Percentiles rank a stretch among this genome's conserved stretches.
These are phyloP conservation scores for Starmerella apis DNA, from an alignment of 805 yeast genomes.

Conservation along the genomic window DNA sequence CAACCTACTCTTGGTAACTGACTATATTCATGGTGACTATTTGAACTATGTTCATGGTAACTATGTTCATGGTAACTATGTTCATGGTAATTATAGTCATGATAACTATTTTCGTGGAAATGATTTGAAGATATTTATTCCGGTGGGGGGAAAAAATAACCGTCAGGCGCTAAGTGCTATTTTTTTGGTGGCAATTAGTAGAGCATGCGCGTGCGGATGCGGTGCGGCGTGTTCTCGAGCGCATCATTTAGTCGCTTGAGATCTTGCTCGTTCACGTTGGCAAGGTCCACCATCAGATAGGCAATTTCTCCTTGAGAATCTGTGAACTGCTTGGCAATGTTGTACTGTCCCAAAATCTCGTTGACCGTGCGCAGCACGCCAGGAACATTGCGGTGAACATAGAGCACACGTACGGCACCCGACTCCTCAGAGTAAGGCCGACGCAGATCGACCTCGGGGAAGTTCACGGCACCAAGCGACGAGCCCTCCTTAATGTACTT, in stretches of 20 bases:
- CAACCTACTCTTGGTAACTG: neutral
- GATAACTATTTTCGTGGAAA: too few species aligned
- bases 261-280: slow-evolving; percentile 70
- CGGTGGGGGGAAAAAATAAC: too few species aligned
- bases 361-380: slow-evolving; percentile 97
- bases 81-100: too few species aligned
- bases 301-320: slow-evolving; percentile 95
- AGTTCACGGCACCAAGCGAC: slow-evolving; percentile 90
- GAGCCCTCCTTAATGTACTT: slow-evolving; percentile 94
- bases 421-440: slow-evolving; percentile 79
- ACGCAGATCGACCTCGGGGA: slow-evolving; percentile 95
- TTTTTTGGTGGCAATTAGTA: too few species aligned
- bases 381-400: slow-evolving; percentile 95
- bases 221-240: slow-evolving; percentile 80
- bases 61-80: too few species aligned
- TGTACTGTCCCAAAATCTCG: slow-evolving; percentile 86
- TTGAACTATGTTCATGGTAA: too few species aligned
- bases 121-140: too few species aligned
- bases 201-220: slow-evolving; percentile 79
- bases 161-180: too few species aligned
- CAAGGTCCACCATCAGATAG: slow-evolving; percentile 93
- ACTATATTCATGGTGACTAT: neutral
- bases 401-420: slow-evolving; percentile 76
- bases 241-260: slow-evolving; percentile 76
- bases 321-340: slow-evolving; percentile 96